A percentile compares a stretch with the other conserved stretches of the same genome.
These are phyloP conservation scores for Kernera saxatilis DNA, from an alignment of 345 rosid species.

Conservation along the genomic window DNA sequence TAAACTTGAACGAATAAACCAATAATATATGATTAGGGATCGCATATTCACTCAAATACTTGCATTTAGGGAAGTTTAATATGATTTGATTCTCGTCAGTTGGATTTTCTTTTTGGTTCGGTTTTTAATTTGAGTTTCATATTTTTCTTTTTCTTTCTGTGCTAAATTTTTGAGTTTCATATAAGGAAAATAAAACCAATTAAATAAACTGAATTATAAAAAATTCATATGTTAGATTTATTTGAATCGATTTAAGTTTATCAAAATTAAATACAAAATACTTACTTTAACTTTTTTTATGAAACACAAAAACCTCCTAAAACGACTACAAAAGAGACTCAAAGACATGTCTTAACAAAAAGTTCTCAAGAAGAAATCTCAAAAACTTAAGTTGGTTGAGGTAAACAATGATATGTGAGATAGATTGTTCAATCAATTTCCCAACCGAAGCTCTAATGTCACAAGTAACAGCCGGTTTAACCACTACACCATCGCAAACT, in stretches of 20 bases:
- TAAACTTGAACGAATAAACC: not conserved
- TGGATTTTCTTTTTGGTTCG: not conserved
- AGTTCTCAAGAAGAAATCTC: constrained; percentile 7
- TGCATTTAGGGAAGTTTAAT: not conserved
- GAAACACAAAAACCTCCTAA: not conserved
- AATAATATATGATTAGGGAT: not conserved
- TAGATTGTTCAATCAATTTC: not conserved
- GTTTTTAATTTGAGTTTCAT: no score
- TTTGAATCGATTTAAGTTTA: not conserved
- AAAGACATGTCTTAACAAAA: constrained; percentile 2
- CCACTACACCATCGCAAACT: not conserved
- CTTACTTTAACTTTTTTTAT: not conserved
- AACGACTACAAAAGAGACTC: not conserved
- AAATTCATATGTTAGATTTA: not conserved
- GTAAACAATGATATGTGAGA: constrained; percentile 4
- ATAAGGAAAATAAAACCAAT: not conserved
- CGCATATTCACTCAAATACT: not conserved
- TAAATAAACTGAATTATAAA: not conserved
- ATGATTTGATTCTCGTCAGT: not conserved
- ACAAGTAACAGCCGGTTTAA: constrained; percentile 1
- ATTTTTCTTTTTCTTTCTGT: no score
- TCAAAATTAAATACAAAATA: not conserved
- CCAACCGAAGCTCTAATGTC: not conserved
- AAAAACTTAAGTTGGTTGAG: constrained; percentile 11
- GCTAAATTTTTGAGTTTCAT: not conserved